Percentiles rank a stretch among this genome's conserved stretches.
These are phyloP conservation scores for Coleophoma eucalyptorum DNA, from an alignment of 2,329 filamentous ascomycete genomes.

Conservation along the genomic window DNA sequence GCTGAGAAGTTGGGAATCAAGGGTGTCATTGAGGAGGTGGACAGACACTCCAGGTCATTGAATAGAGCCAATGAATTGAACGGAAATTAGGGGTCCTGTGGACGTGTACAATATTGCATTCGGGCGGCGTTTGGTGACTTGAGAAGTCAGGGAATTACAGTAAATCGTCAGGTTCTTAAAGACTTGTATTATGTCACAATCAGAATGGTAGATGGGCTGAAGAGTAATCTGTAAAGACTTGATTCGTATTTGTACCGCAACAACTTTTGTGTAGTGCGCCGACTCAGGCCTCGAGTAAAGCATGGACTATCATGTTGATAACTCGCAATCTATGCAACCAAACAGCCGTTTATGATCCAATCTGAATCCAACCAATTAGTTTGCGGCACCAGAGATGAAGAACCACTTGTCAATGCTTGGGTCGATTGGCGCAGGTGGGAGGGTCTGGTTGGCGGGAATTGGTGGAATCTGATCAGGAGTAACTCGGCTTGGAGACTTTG, in stretches of 20 bases:
- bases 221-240: too few species aligned
- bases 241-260: too few species aligned
- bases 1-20: constrained; percentile 79
- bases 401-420: constrained; percentile 99
- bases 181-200: too few species aligned
- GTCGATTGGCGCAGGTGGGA: constrained; percentile 85
- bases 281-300: too few species aligned
- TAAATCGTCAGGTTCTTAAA: constrained; percentile 15
- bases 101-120: constrained; percentile 12
- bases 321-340: too few species aligned
- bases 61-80: constrained; percentile 78
- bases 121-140: constrained; percentile 18
- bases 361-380: constrained; percentile 40
- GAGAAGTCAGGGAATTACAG: constrained; percentile 3
- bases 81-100: constrained; percentile 28
- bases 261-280: too few species aligned
- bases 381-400: constrained; percentile 97
- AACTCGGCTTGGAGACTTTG: constrained; percentile 70
- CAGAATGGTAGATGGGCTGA: too few species aligned
- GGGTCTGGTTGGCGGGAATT: constrained; percentile 76
- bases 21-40: constrained; percentile 82
- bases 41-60: constrained; percentile 80
- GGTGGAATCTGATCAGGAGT: constrained; percentile 66
- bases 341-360: too few species aligned
- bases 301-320: too few species aligned